Conservation (phyloP, 163 green algal species). For the Chlorella variabilis region DNA sequence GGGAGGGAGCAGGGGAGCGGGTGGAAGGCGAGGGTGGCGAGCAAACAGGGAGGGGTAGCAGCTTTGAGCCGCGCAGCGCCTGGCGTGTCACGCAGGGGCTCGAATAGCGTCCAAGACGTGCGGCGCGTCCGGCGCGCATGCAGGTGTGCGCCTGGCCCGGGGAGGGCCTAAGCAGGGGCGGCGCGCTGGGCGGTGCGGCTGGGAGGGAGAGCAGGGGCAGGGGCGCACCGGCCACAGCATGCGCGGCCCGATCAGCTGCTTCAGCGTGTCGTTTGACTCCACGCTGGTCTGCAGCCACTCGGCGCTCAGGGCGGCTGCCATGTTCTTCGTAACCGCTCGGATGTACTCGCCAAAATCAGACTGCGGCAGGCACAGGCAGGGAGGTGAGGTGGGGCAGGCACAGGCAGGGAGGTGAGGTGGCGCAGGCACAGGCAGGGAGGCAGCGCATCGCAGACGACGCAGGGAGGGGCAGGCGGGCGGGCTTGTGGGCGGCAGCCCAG, state of each 20-base stretch:
- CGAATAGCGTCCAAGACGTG: too few species aligned
- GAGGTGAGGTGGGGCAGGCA: neutral
- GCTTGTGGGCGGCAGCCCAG: neutral
- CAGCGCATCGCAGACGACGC: neutral
- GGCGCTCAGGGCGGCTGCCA: neutral
- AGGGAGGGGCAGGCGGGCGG: neutral
- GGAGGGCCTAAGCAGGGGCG: too few species aligned
- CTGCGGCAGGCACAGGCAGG: neutral
- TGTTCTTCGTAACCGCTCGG: neutral
- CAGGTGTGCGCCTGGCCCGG: too few species aligned
- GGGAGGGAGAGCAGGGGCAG: too few species aligned
- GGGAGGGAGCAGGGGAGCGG: too few species aligned
- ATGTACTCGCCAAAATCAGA: neutral
- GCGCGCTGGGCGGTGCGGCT: too few species aligned
- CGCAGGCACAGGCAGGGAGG: neutral
- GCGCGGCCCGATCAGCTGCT: slow-evolving; percentile 4
- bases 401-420: too few species aligned
- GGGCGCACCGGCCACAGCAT: neutral
- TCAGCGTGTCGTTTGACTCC: neutral
- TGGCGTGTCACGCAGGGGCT: too few species aligned
- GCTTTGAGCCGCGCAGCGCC: too few species aligned
- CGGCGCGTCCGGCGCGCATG: too few species aligned
- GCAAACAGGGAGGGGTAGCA: too few species aligned
- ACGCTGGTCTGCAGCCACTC: neutral
- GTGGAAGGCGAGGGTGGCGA: too few species aligned